These are phyloP conservation scores for Cordyceps fumosorosea DNA, from an alignment of 2,329 filamentous ascomycete genomes.

Conservation along the genomic window DNA sequence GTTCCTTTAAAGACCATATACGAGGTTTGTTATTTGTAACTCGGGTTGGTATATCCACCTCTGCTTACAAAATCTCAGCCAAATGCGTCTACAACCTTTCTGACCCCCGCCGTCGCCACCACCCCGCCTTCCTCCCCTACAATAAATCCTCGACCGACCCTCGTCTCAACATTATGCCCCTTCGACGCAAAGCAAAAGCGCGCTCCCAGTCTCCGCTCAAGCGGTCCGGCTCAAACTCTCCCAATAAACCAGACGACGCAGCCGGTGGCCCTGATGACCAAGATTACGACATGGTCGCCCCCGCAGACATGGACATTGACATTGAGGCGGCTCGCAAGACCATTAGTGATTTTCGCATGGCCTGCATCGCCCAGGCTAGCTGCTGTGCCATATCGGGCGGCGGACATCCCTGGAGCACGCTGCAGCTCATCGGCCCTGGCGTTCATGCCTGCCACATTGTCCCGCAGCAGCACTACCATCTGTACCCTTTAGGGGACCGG, in stretches of 20 bases:
- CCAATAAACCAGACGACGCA: not conserved
- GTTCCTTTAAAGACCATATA: not conserved
- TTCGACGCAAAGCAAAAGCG: not conserved
- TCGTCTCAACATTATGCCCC: not conserved
- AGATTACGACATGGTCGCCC: not conserved
- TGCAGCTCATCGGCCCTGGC: slow-evolving; percentile 13
- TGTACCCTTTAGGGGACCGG: slow-evolving; percentile 13
- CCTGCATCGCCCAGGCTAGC: not conserved
- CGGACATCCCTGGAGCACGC: slow-evolving; percentile 16
- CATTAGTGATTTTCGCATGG: not conserved
- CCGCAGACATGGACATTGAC: not conserved
- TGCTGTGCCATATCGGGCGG: slow-evolving; percentile 17
- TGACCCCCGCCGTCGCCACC: not conserved
- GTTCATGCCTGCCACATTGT: slow-evolving; percentile 19
- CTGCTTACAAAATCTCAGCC: not conserved
- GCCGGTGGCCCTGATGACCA: not conserved
- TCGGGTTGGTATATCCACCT: not conserved
- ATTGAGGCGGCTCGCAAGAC: not conserved
- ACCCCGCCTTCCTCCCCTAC: not conserved
- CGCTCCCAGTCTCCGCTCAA: not conserved
- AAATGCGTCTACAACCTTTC: not conserved
- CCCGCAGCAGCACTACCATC: slow-evolving; percentile 18
- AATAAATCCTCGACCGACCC: not conserved
- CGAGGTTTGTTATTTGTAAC: not conserved
- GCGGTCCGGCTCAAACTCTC: not conserved